phyloP scores from a whole-genome alignment of 2,329 filamentous ascomycete genomes.

The Beauveria sp. region DNA sequence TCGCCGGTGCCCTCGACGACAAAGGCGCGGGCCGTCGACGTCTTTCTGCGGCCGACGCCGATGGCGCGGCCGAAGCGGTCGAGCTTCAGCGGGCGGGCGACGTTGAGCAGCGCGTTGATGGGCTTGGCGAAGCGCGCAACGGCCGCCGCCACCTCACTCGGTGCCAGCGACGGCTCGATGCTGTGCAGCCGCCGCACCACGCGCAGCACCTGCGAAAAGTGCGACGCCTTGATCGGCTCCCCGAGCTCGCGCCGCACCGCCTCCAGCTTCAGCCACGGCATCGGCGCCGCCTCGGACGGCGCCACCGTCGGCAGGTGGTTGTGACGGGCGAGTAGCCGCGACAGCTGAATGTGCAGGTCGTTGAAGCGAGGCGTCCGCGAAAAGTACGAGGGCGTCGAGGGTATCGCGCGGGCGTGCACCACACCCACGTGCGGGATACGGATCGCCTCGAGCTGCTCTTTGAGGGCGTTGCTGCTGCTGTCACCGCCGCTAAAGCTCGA shows the following conservation, averaged over 20 bases:
- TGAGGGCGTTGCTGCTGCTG: constrained; percentile 13
- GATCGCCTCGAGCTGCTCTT: constrained; percentile 17
- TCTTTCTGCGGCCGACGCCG: constrained; percentile 80
- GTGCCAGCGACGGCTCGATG: constrained; percentile 73
- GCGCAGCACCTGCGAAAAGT: constrained; percentile 69
- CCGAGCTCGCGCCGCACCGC: constrained; percentile 67
- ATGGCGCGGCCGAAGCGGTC: constrained; percentile 73
- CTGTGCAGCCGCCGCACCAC: constrained; percentile 74
- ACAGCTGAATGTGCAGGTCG: constrained; percentile 70
- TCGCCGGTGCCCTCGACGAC: constrained; percentile 91
- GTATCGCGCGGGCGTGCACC: constrained; percentile 64
- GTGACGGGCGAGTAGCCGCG: constrained; percentile 64
- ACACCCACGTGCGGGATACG: constrained; percentile 25
- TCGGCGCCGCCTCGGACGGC: constrained; percentile 57
- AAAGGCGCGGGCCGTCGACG: constrained; percentile 75
- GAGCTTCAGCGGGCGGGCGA: constrained; percentile 54
- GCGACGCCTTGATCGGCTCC: constrained; percentile 66
- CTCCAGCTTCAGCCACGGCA: constrained; percentile 72
- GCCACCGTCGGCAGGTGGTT: constrained; percentile 63
- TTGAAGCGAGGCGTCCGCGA: constrained; percentile 78
- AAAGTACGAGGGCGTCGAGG: constrained; percentile 90
- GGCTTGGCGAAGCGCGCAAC: constrained; percentile 66
- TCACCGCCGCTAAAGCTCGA: constrained; percentile 5
- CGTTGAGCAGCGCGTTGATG: constrained; percentile 62
- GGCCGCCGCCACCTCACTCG: constrained; percentile 57